A percentile compares a stretch with the other conserved stretches of the same genome.
These are phyloP conservation scores for Candida tibetensis DNA, from an alignment of 805 yeast genomes.

Conservation along the genomic window DNA sequence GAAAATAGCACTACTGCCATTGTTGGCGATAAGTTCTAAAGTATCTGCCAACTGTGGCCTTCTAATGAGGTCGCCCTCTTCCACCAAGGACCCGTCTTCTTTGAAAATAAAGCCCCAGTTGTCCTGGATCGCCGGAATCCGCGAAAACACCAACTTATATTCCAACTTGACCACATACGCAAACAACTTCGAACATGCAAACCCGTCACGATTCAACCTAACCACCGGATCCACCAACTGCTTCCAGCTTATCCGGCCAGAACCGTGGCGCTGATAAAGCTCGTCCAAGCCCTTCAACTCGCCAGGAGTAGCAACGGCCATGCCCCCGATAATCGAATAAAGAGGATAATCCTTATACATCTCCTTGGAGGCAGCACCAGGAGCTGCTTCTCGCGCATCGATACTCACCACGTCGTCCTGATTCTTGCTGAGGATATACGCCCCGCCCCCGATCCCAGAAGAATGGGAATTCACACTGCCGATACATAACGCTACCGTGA, in stretches of 20 bases:
- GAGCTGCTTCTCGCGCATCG: conserved; percentile 91
- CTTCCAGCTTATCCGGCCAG: conserved; percentile 69
- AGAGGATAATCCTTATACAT: conserved; percentile 57
- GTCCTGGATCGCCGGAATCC: conserved; percentile 27
- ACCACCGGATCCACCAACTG: conserved; percentile 76
- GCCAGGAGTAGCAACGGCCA: conserved; percentile 90
- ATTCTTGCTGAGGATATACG: conserved; percentile 50
- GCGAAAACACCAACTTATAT: conserved; percentile 21
- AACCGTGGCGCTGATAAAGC: conserved; percentile 58
- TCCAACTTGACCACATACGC: conserved; percentile 35
- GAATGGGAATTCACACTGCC: conserved; percentile 81
- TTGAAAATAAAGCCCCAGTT: conserved; percentile 58
- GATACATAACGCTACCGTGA: conserved; percentile 83
- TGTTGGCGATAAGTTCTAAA: conserved; percentile 62
- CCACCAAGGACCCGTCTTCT: conserved; percentile 23
- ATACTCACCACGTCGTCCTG: conserved; percentile 49
- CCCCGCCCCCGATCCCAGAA: conserved; percentile 94
- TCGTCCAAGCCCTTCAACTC: conserved; percentile 80
- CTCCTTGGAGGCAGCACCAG: conserved; percentile 53
- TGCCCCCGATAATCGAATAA: conserved; percentile 71
- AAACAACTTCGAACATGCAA: conserved; percentile 33
- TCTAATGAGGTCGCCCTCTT: conserved; percentile 56
- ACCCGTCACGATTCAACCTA: conserved; percentile 62
- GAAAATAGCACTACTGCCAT: conserved; percentile 74
- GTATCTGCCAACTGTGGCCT: conserved; percentile 68